Evolutionary conservation across 495 filamentous ascomycete species (phyloP), one percentile per base, ranked within the genome.

Genomic region (Xylaria flabelliformis): DNA sequence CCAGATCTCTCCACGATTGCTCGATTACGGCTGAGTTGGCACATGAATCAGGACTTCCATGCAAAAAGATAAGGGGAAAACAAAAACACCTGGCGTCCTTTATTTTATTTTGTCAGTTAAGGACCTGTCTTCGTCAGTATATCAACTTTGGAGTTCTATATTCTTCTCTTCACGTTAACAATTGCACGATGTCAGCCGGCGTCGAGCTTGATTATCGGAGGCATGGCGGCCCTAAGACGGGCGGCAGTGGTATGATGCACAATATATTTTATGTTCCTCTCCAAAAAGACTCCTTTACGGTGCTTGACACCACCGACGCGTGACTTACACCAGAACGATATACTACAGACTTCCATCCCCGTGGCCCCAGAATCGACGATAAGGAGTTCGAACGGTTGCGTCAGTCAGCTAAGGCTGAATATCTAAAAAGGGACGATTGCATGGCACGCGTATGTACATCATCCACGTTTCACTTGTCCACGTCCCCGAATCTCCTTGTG

Each of bases 281-380:
- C 34, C 58, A n/a, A 34, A 1, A n/a, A 7, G 26, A 13, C 53
- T 56, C 1, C n/a, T 10, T 29, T 4, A 21, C 51, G 12, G 51
- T 15, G 4, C 44, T 17, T 4, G 1, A 32, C 19, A 19, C 36
- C 12, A 67, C 0, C 19, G 12, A 21, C 29, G n/a, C 3, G 6
- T 46, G 2, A 42, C 55, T 63, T 70, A 70, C 56, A 48, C 4
- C 42, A 8, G 32, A 63, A 15, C 6, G 42, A 61, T 53, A 36
- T 70, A n/a, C 15, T 63, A 67, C 76, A 97, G 94, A 92, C 83
- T 95, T 96, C 89, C 94, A 94, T 82, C 93, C 94, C 82, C 93
- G 94, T 83, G 83, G 83, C 17, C 85, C 88, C 67, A 90, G 85
- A 80, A 77, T 97, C 82, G 92, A 89, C 62, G 85, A 84, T 36